Percentiles rank a stretch among this genome's conserved stretches.
These are phyloP conservation scores for Thermothelomyces thermophilus DNA, from an alignment of 2,329 filamentous ascomycete genomes.

Conservation along the genomic window DNA sequence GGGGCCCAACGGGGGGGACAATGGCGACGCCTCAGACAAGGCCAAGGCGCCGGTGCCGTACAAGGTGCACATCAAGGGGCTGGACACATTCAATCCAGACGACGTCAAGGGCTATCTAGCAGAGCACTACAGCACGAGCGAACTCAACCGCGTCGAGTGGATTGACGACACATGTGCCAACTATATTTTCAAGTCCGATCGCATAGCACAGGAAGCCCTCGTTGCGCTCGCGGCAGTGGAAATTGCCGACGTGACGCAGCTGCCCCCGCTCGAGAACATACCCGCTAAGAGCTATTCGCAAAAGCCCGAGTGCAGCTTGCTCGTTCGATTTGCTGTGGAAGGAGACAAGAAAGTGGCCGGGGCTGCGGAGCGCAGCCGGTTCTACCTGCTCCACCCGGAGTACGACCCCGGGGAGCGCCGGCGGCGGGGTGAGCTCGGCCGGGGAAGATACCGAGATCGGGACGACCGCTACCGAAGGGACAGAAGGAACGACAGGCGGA, in stretches of 20 bases:
- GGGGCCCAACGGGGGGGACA: conserved; percentile 14
- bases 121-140: conserved; percentile 54
- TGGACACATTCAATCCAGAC: conserved; percentile 73
- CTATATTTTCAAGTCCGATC: conserved; percentile 61
- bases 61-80: conserved; percentile 78
- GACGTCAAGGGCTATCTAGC: conserved; percentile 71
- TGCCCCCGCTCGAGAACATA: conserved; percentile 57
- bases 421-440: conserved; percentile 45
- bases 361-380: conserved; percentile 75
- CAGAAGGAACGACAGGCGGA: conserved; percentile 37
- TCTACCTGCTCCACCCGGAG: conserved; percentile 88
- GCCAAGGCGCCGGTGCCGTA: conserved; percentile 36
- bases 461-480: conserved; percentile 43
- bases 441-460: conserved; percentile 54
- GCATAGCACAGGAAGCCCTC: conserved; percentile 48
- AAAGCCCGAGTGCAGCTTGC: conserved; percentile 62
- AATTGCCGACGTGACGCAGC: conserved; percentile 46
- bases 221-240: conserved; percentile 45
- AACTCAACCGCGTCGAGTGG: conserved; percentile 72
- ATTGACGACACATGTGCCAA: conserved; percentile 91
- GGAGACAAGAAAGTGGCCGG: conserved; percentile 74
- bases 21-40: conserved; percentile 24
- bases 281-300: conserved; percentile 62
- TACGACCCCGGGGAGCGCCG: conserved; percentile 72
- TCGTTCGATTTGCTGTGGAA: conserved; percentile 65